Evolutionary conservation across 2,329 filamentous ascomycete species (phyloP).

Genomic region (Capronia epimyces): DNA sequence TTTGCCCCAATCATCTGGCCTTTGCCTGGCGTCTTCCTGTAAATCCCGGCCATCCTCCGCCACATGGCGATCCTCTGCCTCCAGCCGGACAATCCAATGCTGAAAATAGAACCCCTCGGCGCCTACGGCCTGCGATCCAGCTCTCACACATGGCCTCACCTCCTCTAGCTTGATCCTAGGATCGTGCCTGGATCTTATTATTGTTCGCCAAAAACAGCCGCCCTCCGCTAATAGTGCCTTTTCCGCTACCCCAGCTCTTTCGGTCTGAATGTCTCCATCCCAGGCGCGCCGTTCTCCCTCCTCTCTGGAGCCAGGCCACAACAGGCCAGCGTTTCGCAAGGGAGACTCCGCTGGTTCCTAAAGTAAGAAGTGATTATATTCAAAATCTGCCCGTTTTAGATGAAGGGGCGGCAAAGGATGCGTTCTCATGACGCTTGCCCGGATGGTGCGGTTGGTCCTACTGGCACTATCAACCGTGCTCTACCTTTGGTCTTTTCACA

Average conservation of each 20-base stretch:
- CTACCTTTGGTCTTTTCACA: not conserved
- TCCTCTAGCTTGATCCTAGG: conserved; percentile 1
- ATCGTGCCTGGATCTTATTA: conserved; percentile 1
- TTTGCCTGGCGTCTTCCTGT: not conserved
- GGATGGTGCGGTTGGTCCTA: conserved; percentile 12
- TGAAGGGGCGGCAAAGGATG: conserved; percentile 5
- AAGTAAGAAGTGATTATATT: conserved; percentile 4
- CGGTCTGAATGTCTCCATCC: not conserved
- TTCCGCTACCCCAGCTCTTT: conserved; percentile 8
- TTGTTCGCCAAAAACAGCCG: conserved; percentile 4
- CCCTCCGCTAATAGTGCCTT: not conserved
- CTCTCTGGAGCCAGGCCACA: not conserved
- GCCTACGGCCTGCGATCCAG: conserved; percentile 10
- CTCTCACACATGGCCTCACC: conserved; percentile 6
- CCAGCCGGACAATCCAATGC: conserved; percentile 9
- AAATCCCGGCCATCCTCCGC: not conserved
- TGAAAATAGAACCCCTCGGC: conserved; percentile 15
- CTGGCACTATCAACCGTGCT: conserved; percentile 14
- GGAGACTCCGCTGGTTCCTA: conserved; percentile 3
- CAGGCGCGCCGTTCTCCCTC: conserved; percentile 1
- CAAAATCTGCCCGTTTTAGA: not conserved
- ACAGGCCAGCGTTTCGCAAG: not conserved
- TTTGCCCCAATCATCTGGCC: not conserved
- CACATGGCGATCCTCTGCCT: not conserved
- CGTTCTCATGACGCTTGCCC: conserved; percentile 13